These are phyloP conservation scores for Paxillus involutus DNA, from an alignment of 768 basidiomycete species.

Conservation along the genomic window DNA sequence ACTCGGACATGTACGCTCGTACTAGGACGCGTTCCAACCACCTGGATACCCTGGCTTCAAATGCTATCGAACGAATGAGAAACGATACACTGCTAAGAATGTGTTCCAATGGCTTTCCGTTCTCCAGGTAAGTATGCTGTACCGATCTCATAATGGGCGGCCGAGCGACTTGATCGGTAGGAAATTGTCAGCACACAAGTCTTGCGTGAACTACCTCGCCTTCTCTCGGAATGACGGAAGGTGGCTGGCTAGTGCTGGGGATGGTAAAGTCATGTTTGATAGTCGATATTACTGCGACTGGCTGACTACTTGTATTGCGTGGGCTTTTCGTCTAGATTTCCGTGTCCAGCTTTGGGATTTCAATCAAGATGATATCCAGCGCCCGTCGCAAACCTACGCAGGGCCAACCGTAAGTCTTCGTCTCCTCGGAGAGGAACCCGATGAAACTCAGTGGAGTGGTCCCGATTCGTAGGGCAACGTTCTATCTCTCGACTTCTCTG, in stretches of 20 bases:
- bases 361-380: constrained; percentile 52
- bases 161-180: constrained; percentile 18
- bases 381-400: constrained; percentile 40
- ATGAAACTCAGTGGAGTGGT: constrained; percentile 10
- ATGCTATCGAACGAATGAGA: constrained; percentile 21
- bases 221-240: constrained; percentile 62
- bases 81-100: constrained; percentile 16
- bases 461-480: constrained; percentile 56
- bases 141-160: neutral
- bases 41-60: constrained; percentile 24
- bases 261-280: constrained; percentile 44
- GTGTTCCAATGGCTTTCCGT: constrained; percentile 31
- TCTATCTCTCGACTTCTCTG: constrained; percentile 70
- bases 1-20: constrained; percentile 12
- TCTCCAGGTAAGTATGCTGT: constrained; percentile 28
- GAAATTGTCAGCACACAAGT: constrained; percentile 45
- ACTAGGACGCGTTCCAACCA: constrained; percentile 12
- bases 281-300: neutral
- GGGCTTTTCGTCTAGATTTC: constrained; percentile 41
- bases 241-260: constrained; percentile 69
- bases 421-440: constrained; percentile 27
- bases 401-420: constrained; percentile 41
- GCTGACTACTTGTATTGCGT: constrained; percentile 9
- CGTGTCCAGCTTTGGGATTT: constrained; percentile 66
- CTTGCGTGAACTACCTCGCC: constrained; percentile 63